Evolutionary conservation across 768 basidiomycete species (phyloP).

Genomic region (Lactarius indigo): DNA sequence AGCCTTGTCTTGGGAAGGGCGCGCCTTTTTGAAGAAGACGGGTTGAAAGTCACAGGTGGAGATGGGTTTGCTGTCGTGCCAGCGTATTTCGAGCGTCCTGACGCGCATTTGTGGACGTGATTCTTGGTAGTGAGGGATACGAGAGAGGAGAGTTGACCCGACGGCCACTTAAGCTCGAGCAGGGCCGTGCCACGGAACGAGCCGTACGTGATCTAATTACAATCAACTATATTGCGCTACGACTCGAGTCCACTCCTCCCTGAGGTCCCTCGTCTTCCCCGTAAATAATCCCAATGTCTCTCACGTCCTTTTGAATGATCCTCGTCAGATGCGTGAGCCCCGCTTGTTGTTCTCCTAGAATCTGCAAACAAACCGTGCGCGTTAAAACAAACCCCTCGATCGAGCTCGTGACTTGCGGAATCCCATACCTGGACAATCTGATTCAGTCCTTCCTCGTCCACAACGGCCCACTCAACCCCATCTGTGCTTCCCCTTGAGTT

Average conservation of each 20-base stretch:
- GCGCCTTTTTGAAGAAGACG: constrained; percentile 73
- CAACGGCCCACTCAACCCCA: constrained; percentile 73
- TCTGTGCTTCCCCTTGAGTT: constrained; percentile 41
- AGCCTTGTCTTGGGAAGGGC: constrained; percentile 53
- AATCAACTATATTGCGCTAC: background rate
- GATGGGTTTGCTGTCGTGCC: constrained; percentile 95
- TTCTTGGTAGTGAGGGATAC: background rate
- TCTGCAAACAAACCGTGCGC: constrained; percentile 38
- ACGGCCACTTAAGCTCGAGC: background rate
- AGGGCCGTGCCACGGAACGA: constrained; percentile 1
- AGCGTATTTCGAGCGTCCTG: constrained; percentile 88
- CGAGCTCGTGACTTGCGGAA: constrained; percentile 12
- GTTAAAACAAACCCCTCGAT: background rate
- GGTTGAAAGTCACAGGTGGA: constrained; percentile 97
- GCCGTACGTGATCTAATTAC: constrained; percentile 4
- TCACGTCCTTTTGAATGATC: constrained; percentile 64
- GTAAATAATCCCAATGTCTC: constrained; percentile 24
- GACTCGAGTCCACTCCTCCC: constrained; percentile 12
- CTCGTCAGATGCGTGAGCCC: constrained; percentile 79
- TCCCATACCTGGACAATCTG: constrained; percentile 66
- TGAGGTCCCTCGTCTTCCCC: constrained; percentile 18
- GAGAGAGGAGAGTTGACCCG: background rate
- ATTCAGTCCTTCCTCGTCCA: constrained; percentile 78
- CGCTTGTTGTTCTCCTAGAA: constrained; percentile 72
- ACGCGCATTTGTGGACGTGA: constrained; percentile 60